A percentile compares a stretch with the other conserved stretches of the same genome.
Conservation (phyloP, 257 asterid genomes). For the Apocynum venetum region DNA sequence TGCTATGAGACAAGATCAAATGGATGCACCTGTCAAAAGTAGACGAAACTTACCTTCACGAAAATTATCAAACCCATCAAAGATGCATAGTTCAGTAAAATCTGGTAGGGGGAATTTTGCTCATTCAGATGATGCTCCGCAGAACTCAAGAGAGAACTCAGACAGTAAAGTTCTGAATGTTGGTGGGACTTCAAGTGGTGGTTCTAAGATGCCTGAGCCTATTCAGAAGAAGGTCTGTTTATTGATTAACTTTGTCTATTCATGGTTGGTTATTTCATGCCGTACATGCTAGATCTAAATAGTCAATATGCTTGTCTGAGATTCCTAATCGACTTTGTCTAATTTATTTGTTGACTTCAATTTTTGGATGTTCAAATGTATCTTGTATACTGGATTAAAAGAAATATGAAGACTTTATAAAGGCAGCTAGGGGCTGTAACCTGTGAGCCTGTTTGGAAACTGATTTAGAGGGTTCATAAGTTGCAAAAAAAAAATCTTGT, state of each 20-base stretch:
- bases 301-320: background rate
- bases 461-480: background rate
- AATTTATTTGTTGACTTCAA: background rate
- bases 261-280: background rate
- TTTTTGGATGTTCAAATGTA: background rate
- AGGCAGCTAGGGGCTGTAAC: background rate
- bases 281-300: background rate
- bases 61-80: slow-evolving; percentile 38
- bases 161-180: slow-evolving; percentile 47
- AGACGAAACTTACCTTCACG: slow-evolving; percentile 50
- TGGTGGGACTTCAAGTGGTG: slow-evolving; percentile 48
- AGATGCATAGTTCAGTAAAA: slow-evolving; percentile 44
- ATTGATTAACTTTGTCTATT: slow-evolving; percentile 1
- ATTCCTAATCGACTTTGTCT: background rate
- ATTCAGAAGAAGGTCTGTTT: slow-evolving; percentile 75
- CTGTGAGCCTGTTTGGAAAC: background rate
- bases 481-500: background rate
- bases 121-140: slow-evolving; percentile 52
- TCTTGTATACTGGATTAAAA: background rate
- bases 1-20: slow-evolving; percentile 42
- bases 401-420: background rate
- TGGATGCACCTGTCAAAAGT: slow-evolving; percentile 50
- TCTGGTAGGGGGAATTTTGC: slow-evolving; percentile 45
- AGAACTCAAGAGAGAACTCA: slow-evolving; percentile 47
- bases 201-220: slow-evolving; percentile 68